phyloP scores from a whole-genome alignment of 2,329 filamentous ascomycete species.

The Diaporthe ilicicola region DNA sequence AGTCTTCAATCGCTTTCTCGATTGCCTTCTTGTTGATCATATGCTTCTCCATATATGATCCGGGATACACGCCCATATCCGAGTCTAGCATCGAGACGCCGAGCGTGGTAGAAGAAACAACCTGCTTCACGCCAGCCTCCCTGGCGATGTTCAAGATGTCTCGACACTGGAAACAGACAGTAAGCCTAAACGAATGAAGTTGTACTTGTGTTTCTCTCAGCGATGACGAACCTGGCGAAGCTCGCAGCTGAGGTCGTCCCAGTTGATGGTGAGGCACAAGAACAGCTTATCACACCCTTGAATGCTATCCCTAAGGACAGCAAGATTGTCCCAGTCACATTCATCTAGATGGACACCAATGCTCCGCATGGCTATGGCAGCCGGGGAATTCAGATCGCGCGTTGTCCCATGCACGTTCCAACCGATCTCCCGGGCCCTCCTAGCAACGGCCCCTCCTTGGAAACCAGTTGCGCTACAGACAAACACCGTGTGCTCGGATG shows the following conservation, averaged over 20 bases:
- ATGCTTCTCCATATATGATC: neutral
- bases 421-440: conserved; percentile 30
- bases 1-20: neutral
- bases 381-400: conserved; percentile 29
- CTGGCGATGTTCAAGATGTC: conserved; percentile 34
- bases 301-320: too few species aligned
- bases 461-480: conserved; percentile 35
- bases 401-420: conserved; percentile 35
- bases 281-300: conserved; percentile 37
- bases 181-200: neutral
- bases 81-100: neutral
- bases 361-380: conserved; percentile 26
- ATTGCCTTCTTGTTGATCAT: neutral
- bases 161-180: conserved; percentile 29
- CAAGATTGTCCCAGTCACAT: too few species aligned
- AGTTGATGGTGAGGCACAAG: conserved; percentile 31
- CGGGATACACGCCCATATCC: conserved; percentile 1
- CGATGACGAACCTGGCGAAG: neutral
- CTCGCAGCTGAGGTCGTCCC: conserved; percentile 17
- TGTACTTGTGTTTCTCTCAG: neutral
- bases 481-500: conserved; percentile 31
- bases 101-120: conserved; percentile 29
- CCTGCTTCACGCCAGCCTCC: conserved; percentile 36
- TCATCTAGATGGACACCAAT: too few species aligned
- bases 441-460: conserved; percentile 34